phyloP scores from a whole-genome alignment of 352 stramenopile species.

The Phytophthora brassicae region DNA sequence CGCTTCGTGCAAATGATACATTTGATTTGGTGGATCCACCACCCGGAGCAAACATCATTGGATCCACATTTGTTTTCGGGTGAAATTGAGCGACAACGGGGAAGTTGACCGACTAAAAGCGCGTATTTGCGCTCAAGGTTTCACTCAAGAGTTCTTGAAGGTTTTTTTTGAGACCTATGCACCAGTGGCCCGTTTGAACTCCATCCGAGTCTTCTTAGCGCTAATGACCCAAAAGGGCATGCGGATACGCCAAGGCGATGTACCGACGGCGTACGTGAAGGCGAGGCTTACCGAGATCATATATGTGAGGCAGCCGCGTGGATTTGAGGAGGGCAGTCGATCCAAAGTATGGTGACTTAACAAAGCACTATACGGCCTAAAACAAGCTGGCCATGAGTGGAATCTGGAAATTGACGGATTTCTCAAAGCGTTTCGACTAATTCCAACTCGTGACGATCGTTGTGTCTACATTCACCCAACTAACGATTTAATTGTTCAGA shows the following conservation, averaged over 20 bases:
- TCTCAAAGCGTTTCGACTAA: neutral
- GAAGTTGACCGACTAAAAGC: slow-evolving; percentile 16
- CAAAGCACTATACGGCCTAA: slow-evolving; percentile 15
- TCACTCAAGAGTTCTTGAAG: slow-evolving; percentile 19
- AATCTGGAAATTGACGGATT: slow-evolving; percentile 3
- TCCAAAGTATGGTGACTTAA: slow-evolving; percentile 15
- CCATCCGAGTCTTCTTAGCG: slow-evolving; percentile 12
- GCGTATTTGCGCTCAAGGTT: slow-evolving; percentile 17
- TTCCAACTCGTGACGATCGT: neutral
- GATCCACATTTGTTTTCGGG: neutral
- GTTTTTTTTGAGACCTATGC: slow-evolving; percentile 18
- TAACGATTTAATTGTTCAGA: slow-evolving; percentile 1
- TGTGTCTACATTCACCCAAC: slow-evolving; percentile 9
- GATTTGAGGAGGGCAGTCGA: slow-evolving; percentile 11
- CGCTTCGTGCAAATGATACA: slow-evolving; percentile 1
- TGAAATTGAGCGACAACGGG: neutral
- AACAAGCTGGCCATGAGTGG: slow-evolving; percentile 18
- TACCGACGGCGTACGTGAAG: slow-evolving; percentile 13
- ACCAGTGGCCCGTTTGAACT: slow-evolving; percentile 12
- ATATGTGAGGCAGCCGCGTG: slow-evolving; percentile 5
- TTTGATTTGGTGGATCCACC: slow-evolving; percentile 13
- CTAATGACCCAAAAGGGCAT: neutral
- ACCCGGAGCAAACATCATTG: neutral
- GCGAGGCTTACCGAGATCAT: neutral
- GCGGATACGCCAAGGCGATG: slow-evolving; percentile 11